These are phyloP conservation scores for Trichoderma koningiopsis DNA, from an alignment of 2,329 filamentous ascomycete species.

Conservation along the genomic window DNA sequence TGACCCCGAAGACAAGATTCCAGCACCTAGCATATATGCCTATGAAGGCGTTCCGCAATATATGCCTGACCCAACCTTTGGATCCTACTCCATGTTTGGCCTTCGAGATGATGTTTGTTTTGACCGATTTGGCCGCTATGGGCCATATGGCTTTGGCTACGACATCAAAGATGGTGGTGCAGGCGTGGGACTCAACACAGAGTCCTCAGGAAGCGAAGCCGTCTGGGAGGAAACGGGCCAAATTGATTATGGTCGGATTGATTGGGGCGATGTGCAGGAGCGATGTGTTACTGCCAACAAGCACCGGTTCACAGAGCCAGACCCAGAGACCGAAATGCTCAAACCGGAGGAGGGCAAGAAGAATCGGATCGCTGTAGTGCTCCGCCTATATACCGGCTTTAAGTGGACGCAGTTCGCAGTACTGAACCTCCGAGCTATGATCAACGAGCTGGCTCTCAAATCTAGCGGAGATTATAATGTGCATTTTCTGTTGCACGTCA, in stretches of 20 bases:
- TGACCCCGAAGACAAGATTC: constrained; percentile 59
- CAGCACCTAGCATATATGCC: constrained; percentile 64
- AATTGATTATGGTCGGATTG: constrained; percentile 57
- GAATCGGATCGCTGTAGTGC: constrained; percentile 71
- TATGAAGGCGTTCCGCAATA: constrained; percentile 73
- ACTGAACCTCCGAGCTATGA: constrained; percentile 78
- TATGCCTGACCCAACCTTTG: constrained; percentile 76
- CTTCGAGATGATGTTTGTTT: constrained; percentile 81
- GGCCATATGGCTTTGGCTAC: constrained; percentile 87
- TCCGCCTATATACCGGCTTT: constrained; percentile 80
- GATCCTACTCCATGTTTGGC: constrained; percentile 74
- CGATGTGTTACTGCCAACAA: constrained; percentile 62
- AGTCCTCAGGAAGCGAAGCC: constrained; percentile 65
- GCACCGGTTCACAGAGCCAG: constrained; percentile 55
- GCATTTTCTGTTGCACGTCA: constrained; percentile 83
- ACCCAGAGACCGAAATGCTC: constrained; percentile 43
- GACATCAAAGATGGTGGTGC: constrained; percentile 70
- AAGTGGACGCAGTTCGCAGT: constrained; percentile 76
- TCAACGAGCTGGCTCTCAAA: constrained; percentile 74
- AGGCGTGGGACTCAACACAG: constrained; percentile 71
- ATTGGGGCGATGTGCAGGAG: constrained; percentile 59
- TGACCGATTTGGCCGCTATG: constrained; percentile 81
- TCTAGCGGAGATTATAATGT: constrained; percentile 82
- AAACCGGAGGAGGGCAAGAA: constrained; percentile 42
- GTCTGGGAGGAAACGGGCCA: constrained; percentile 59